Evolutionary conservation across 805 yeast genomes (phyloP), one percentile per base, ranked within the genome.

Genomic region (Ogataea ganodermae): DNA sequence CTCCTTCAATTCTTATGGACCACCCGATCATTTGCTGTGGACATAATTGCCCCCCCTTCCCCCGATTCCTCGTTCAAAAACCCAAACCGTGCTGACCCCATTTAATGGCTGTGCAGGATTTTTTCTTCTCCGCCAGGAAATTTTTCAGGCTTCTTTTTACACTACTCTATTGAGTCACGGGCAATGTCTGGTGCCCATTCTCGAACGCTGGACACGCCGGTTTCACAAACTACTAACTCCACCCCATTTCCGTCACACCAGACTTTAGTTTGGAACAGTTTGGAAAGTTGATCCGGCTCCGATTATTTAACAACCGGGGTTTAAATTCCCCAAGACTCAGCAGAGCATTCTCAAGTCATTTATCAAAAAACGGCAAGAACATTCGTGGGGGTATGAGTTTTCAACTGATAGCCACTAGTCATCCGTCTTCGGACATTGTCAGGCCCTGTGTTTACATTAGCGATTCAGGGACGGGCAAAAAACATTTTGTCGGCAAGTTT

Each of bases 401-500:
- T 56, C 70, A 76, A 16, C 55, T 83, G 27, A 69, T 75, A 2
- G 75, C 82, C 3, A 62, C 83, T 1, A 67, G 81, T 16, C 89
- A 84, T 63, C 82, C 84, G 12, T 79, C 89, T 0, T 67, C 78
- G 22, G 92, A 86, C 53, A 69, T 82, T 1, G 58, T 63, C 20
- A 80, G 78, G 52, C 88, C 91, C 0, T 66, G 81, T 24, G 61
- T 84, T 12, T 65, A 80, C 58, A 64, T 86, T 37, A 57, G 60
- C 32, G 64, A 81, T 60, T 69, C 71, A 26, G 71, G 79, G 8
- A 64, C 74, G 14, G 87, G 89, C 4, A 65, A 67, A 44, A 63
- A 78, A 48, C 86, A 81, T 56, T 66, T 90, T 38, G 76, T 92
- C 60, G 99, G 98, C 2, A 81, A 83, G 45, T 66, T 88, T 3